Conservation (phyloP, 2,329 filamentous ascomycete genomes). For the Botrytis deweyae region DNA sequence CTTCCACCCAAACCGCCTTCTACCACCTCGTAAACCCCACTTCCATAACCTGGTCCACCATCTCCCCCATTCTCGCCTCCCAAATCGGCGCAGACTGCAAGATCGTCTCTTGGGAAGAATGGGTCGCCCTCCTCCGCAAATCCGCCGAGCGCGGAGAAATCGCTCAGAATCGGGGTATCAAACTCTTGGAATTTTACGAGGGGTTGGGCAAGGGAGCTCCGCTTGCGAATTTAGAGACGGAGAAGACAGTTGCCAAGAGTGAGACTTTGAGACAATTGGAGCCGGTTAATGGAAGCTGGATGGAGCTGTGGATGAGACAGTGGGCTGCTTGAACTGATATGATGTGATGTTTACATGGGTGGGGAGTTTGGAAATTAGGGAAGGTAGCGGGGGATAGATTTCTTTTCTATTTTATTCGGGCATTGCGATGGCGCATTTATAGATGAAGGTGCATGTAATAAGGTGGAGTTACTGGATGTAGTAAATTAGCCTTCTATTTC, state of each 20-base stretch:
- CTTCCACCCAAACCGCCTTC: slow-evolving; percentile 32
- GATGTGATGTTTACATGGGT: not conserved
- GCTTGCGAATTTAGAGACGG: slow-evolving; percentile 19
- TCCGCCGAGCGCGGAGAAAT: slow-evolving; percentile 44
- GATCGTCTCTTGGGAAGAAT: slow-evolving; percentile 46
- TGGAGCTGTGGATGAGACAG: slow-evolving; percentile 41
- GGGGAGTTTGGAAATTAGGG: not conserved
- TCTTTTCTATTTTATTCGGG: not conserved
- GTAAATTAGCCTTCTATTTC: not conserved
- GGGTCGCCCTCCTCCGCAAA: slow-evolving; percentile 47
- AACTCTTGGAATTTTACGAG: slow-evolving; percentile 44
- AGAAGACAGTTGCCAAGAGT: slow-evolving; percentile 31
- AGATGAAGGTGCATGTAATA: not conserved
- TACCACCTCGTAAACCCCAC: slow-evolving; percentile 38
- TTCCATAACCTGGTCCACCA: slow-evolving; percentile 29
- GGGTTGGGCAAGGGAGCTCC: slow-evolving; percentile 28
- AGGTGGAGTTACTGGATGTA: not conserved
- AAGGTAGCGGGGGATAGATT: not conserved
- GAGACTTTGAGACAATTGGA: slow-evolving; percentile 34
- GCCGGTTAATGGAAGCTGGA: slow-evolving; percentile 38
- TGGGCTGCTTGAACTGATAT: slow-evolving; percentile 34
- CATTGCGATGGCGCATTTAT: not conserved
- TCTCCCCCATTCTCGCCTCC: slow-evolving; percentile 33
- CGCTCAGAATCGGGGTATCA: slow-evolving; percentile 49
- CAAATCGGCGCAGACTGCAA: slow-evolving; percentile 11